Conservation (phyloP, 1,284 basidiomycete species). For the Agaricales sp. region DNA sequence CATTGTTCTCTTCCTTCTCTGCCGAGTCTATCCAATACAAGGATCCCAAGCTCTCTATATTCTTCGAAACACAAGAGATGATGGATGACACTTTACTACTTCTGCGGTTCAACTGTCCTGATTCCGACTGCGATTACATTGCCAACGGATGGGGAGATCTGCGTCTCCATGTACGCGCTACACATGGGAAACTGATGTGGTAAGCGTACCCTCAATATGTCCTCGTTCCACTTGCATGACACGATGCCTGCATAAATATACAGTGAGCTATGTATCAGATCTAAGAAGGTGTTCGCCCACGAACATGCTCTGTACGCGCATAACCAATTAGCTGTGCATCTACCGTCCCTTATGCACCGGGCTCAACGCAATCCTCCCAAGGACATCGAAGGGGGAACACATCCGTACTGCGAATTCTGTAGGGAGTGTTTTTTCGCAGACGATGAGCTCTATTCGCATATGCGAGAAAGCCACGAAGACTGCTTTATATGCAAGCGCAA, state of each 20-base stretch:
- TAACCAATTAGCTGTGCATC: slow-evolving; percentile 62
- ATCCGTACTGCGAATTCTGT: slow-evolving; percentile 89
- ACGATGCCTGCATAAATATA: not conserved
- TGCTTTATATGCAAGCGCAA: slow-evolving; percentile 89
- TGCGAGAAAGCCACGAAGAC: slow-evolving; percentile 92
- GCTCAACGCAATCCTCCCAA: slow-evolving; percentile 25
- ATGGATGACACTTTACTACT: slow-evolving; percentile 92
- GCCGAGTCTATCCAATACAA: slow-evolving; percentile 51
- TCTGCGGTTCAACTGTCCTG: slow-evolving; percentile 84
- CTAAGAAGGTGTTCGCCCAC: slow-evolving; percentile 94
- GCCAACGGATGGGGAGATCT: slow-evolving; percentile 85
- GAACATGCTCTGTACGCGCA: slow-evolving; percentile 84
- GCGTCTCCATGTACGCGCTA: slow-evolving; percentile 67
- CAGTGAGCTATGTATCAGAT: slow-evolving; percentile 82
- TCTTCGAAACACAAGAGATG: slow-evolving; percentile 88
- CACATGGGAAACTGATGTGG: slow-evolving; percentile 80
- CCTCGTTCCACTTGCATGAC: not conserved
- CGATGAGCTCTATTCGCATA: slow-evolving; percentile 91
- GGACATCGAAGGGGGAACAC: slow-evolving; percentile 58
- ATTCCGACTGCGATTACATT: slow-evolving; percentile 72
- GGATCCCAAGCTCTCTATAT: slow-evolving; percentile 72
- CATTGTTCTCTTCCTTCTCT: slow-evolving; percentile 52
- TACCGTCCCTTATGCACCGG: slow-evolving; percentile 62
- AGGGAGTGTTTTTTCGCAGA: slow-evolving; percentile 83
- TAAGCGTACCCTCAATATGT: slow-evolving; percentile 24